Percentiles rank a stretch among this genome's conserved stretches.
phyloP scores from a whole-genome alignment of 2,329 filamentous ascomycete species.

The Colletotrichum plurivorum region DNA sequence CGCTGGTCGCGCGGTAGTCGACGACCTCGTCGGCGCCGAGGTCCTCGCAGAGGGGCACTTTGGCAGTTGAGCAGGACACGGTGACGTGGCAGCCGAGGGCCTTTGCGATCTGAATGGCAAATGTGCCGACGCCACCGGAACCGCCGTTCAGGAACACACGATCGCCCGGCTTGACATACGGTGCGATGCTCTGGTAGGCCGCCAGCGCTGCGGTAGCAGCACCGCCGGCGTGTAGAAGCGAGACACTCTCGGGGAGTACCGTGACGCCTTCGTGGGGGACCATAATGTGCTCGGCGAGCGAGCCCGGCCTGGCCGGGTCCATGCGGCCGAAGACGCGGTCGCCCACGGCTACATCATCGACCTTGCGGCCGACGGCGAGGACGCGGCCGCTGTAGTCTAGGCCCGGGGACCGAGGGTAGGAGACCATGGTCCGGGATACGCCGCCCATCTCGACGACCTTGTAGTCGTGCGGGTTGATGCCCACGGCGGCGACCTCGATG shows the following conservation, averaged over 20 bases:
- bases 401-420: slow-evolving; percentile 60
- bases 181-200: slow-evolving; percentile 63
- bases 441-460: slow-evolving; percentile 59
- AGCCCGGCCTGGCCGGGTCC: slow-evolving; percentile 50
- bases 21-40: slow-evolving; percentile 77
- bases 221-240: slow-evolving; percentile 58
- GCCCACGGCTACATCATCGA: slow-evolving; percentile 51
- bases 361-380: slow-evolving; percentile 45
- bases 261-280: slow-evolving; percentile 51
- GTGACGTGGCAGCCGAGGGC: slow-evolving; percentile 72
- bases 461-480: slow-evolving; percentile 65
- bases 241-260: slow-evolving; percentile 53
- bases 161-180: slow-evolving; percentile 64
- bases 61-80: slow-evolving; percentile 71
- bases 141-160: slow-evolving; percentile 77
- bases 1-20: slow-evolving; percentile 69
- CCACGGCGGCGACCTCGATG: slow-evolving; percentile 58
- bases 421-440: slow-evolving; percentile 51
- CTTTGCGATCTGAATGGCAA: slow-evolving; percentile 76
- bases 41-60: slow-evolving; percentile 68
- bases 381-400: slow-evolving; percentile 68
- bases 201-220: slow-evolving; percentile 61
- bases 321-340: slow-evolving; percentile 60
- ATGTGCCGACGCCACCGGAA: slow-evolving; percentile 73
- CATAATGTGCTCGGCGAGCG: slow-evolving; percentile 59